Percentiles rank a stretch among this genome's conserved stretches.
Evolutionary conservation across 1,139 yeast species (phyloP).

Genomic region (Blastobotrys proliferans): DNA sequence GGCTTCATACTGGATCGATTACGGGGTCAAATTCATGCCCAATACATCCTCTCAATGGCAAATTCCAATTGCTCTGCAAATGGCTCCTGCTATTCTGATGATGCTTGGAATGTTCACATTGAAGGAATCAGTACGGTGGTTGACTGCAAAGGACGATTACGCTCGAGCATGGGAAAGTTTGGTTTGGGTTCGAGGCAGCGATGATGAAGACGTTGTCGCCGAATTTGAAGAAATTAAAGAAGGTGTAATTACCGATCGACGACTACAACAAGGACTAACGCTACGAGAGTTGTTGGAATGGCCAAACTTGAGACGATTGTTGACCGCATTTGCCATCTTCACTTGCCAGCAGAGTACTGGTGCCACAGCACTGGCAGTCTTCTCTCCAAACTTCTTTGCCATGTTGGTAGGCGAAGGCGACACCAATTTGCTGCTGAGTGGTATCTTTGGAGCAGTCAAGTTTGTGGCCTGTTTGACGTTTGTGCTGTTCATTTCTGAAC

Average conservation of each 20-base stretch:
- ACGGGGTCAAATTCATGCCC: constrained; percentile 27
- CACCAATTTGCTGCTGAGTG: constrained; percentile 23
- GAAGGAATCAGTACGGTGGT: constrained; percentile 52
- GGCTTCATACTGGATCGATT: constrained; percentile 29
- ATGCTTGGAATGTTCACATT: constrained; percentile 45
- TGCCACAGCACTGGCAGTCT: constrained; percentile 62
- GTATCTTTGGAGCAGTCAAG: constrained; percentile 24
- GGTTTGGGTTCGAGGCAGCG: constrained; percentile 2
- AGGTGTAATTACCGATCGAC: constrained; percentile 5
- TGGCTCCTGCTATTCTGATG: constrained; percentile 43
- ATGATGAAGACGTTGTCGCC: neutral
- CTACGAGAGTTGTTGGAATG: constrained; percentile 7
- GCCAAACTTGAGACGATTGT: constrained; percentile 12
- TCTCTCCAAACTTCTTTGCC: constrained; percentile 62
- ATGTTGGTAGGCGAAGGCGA: constrained; percentile 46
- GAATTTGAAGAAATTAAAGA: constrained; percentile 13
- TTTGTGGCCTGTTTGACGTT: constrained; percentile 14
- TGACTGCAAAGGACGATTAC: constrained; percentile 25
- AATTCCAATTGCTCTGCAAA: constrained; percentile 38
- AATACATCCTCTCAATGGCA: constrained; percentile 22
- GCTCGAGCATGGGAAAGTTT: constrained; percentile 10
- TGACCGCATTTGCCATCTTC: constrained; percentile 26
- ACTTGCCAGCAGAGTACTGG: constrained; percentile 71
- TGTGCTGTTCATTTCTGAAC: constrained; percentile 10
- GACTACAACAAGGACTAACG: constrained; percentile 4